phyloP scores from a whole-genome alignment of 345 rosid species.

The Acer campestre region DNA sequence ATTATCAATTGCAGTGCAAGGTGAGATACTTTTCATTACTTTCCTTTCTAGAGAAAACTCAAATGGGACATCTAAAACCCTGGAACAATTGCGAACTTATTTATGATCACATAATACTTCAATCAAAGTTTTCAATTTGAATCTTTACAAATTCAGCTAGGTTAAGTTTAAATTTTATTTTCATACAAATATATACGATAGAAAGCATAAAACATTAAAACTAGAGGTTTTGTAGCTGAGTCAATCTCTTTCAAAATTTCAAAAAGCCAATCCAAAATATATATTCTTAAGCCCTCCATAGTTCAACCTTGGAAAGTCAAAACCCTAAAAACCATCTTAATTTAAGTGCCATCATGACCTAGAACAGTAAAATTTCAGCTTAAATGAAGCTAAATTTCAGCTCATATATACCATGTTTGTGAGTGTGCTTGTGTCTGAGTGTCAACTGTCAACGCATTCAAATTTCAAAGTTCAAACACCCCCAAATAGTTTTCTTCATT shows the following conservation, averaged over 20 bases:
- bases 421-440: neutral
- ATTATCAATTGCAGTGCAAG: neutral
- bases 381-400: constrained; percentile 5
- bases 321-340: neutral
- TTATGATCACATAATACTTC: neutral
- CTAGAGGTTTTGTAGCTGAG: neutral
- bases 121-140: neutral
- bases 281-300: neutral
- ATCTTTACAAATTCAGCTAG: neutral
- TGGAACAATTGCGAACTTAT: neutral
- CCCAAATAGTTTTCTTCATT: neutral
- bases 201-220: neutral
- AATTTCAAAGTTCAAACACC: constrained; percentile 8
- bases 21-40: neutral
- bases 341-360: neutral
- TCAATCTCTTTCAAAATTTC: neutral
- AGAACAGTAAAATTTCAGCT: constrained; percentile 5
- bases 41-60: neutral
- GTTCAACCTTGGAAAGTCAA: neutral
- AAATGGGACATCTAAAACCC: neutral
- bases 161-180: neutral
- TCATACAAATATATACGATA: neutral
- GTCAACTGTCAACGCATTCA: neutral
- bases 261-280: no score
- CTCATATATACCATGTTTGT: constrained; percentile 7